Conservation (phyloP, 2,329 filamentous ascomycete genomes). For the Hypocreales sp. region DNA sequence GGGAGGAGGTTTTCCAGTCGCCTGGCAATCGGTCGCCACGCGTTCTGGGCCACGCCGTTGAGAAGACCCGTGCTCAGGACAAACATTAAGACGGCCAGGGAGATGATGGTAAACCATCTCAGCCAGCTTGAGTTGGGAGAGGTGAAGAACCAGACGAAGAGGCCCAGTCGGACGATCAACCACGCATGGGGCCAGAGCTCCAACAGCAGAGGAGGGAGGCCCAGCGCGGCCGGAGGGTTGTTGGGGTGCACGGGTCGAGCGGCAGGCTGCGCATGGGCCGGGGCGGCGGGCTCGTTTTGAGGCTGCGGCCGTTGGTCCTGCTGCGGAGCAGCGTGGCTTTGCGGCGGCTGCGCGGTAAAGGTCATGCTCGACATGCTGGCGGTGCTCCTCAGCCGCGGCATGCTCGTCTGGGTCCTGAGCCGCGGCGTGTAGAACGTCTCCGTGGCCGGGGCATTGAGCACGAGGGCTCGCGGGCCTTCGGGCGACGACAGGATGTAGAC, state of each 20-base stretch:
- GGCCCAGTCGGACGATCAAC: conserved; percentile 39
- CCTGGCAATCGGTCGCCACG: conserved; percentile 39
- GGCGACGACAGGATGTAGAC: conserved; percentile 48
- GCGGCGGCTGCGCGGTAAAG: conserved; percentile 1
- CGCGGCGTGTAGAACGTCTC: conserved; percentile 37
- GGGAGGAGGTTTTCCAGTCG: conserved; percentile 46
- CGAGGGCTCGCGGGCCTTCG: conserved; percentile 38
- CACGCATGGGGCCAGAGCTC: conserved; percentile 45
- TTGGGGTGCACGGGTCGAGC: conserved; percentile 17
- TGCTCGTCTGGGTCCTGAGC: conserved; percentile 10
- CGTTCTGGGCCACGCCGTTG: conserved; percentile 36
- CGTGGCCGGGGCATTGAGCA: conserved; percentile 33
- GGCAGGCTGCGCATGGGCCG: conserved; percentile 5
- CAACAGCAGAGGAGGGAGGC: conserved; percentile 16
- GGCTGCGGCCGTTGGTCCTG: conserved; percentile 6
- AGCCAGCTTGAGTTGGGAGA: conserved; percentile 41
- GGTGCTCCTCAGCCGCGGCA: conserved; percentile 11
- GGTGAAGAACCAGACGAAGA: conserved; percentile 53
- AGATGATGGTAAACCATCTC: conserved; percentile 39
- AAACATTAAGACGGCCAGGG: conserved; percentile 38
- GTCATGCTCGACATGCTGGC: conserved; percentile 5
- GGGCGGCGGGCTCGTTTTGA: conserved; percentile 3
- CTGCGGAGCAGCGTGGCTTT: conserved; percentile 4
- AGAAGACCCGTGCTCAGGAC: conserved; percentile 44
- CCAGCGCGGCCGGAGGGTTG: conserved; percentile 21